Evolutionary conservation across 192 early-diverging fungal genomes (phyloP).

Genomic region (Podila epigama): DNA sequence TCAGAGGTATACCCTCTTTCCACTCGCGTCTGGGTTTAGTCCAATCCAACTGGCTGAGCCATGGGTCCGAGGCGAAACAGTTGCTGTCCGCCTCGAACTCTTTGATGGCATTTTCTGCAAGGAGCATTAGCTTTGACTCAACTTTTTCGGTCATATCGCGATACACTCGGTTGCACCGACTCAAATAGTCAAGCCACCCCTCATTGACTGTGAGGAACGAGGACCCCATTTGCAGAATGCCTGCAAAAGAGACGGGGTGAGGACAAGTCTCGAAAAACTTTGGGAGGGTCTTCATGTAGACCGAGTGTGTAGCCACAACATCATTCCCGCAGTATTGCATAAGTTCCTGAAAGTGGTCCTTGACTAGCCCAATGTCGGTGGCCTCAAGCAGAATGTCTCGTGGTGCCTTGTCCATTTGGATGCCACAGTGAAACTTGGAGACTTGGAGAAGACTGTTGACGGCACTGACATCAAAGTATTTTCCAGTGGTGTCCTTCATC

Average conservation of each 20-base stretch:
- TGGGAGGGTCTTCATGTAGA: conserved; percentile 76
- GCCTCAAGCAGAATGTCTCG: conserved; percentile 71
- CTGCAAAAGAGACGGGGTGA: conserved; percentile 93
- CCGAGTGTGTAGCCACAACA: conserved; percentile 75
- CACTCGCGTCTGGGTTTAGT: conserved; percentile 43
- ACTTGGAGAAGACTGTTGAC: conserved; percentile 83
- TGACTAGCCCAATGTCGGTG: conserved; percentile 22
- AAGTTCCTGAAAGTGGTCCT: conserved; percentile 67
- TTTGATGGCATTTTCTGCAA: conserved; percentile 56
- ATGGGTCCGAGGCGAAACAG: conserved; percentile 67
- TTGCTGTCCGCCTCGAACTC: conserved; percentile 30
- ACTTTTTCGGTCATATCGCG: conserved; percentile 57
- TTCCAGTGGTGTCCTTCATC: conserved; percentile 50
- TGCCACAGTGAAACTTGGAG: conserved; percentile 78
- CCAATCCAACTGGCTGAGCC: conserved; percentile 88
- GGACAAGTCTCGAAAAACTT: conserved; percentile 84
- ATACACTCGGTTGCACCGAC: conserved; percentile 61
- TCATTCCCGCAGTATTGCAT: conserved; percentile 91
- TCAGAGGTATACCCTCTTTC: conserved; percentile 48
- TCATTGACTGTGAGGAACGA: conserved; percentile 82
- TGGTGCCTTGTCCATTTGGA: conserved; percentile 69
- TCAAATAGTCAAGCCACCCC: conserved; percentile 82
- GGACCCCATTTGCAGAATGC: conserved; percentile 87
- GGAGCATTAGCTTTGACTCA: conserved; percentile 52
- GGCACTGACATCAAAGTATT: conserved; percentile 67